These are phyloP conservation scores for Populus tremula DNA, from an alignment of 345 rosid genomes.

Conservation along the genomic window DNA sequence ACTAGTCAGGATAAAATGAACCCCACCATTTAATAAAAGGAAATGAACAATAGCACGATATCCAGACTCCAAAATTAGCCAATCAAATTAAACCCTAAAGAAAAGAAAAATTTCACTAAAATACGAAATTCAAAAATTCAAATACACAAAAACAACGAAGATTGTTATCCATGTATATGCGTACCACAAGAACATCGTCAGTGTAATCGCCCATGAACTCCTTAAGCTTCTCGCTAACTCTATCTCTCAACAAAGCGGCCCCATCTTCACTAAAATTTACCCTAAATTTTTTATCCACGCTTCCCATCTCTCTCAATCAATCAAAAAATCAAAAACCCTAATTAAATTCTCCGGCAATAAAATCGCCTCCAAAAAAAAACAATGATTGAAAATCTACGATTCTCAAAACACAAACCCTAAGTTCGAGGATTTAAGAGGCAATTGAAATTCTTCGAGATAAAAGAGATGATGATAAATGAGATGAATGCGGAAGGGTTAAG, in stretches of 20 bases:
- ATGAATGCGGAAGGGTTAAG: background rate
- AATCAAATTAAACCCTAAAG: background rate
- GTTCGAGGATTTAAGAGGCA: background rate
- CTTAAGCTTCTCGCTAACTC: constrained; percentile 72
- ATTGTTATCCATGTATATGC: background rate
- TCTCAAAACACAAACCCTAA: background rate
- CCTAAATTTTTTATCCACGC: constrained; percentile 62
- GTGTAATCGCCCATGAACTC: constrained; percentile 98
- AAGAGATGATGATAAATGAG: background rate
- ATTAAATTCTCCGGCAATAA: background rate
- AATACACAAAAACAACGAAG: background rate
- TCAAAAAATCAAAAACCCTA: constrained; percentile 5
- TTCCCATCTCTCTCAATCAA: constrained; percentile 43
- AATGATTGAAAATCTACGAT: background rate
- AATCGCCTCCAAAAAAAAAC: background rate
- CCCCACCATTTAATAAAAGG: background rate
- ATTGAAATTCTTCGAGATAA: background rate
- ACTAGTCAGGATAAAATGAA: background rate
- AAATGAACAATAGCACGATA: background rate
- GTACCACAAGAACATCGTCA: constrained; percentile 95
- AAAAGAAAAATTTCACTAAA: background rate
- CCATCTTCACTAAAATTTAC: constrained; percentile 73
- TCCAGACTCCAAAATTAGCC: background rate
- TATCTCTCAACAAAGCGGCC: constrained; percentile 60
- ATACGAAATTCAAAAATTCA: constrained; percentile 5